Conservation (phyloP, 148 eudicot species). For the Drosera capensis region DNA sequence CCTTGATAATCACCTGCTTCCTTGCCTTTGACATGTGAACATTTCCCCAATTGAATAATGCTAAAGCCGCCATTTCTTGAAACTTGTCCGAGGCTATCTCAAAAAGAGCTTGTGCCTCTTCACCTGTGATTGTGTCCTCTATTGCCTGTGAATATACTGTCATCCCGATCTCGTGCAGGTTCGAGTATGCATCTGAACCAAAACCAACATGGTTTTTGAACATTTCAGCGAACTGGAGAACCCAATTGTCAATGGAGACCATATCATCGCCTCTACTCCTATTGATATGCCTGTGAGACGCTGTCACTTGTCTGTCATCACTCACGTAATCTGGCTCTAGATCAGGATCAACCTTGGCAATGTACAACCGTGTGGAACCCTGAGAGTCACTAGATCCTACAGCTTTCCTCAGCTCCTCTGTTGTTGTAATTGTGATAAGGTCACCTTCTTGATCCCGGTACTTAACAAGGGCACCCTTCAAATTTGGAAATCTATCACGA, state of each 20-base stretch:
- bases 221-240: conserved; percentile 68
- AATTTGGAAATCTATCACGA: conserved; percentile 61
- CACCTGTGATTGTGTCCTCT: conserved; percentile 70
- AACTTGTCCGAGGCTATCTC: conserved; percentile 74
- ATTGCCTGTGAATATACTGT: conserved; percentile 81
- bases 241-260: conserved; percentile 59
- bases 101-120: conserved; percentile 75
- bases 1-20: conserved; percentile 38
- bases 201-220: conserved; percentile 95
- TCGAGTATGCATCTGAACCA: conserved; percentile 76
- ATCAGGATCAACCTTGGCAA: conserved; percentile 71
- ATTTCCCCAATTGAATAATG: conserved; percentile 92
- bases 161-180: conserved; percentile 80
- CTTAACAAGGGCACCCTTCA: conserved; percentile 75
- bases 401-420: conserved; percentile 74
- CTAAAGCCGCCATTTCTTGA: conserved; percentile 92
- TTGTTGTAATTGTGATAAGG: conserved; percentile 75
- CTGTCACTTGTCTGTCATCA: conserved; percentile 11
- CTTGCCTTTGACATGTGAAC: conserved; percentile 90
- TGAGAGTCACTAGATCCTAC: conserved; percentile 42
- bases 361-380: conserved; percentile 57
- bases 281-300: too few relatives aligned
- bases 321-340: conserved; percentile 66
- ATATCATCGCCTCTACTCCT: conserved; percentile 9
- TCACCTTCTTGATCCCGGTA: conserved; percentile 86